Evolutionary conservation across 345 rosid species (phyloP), one percentile per base, ranked within the genome.

Genomic region (Iberis pinnata): DNA sequence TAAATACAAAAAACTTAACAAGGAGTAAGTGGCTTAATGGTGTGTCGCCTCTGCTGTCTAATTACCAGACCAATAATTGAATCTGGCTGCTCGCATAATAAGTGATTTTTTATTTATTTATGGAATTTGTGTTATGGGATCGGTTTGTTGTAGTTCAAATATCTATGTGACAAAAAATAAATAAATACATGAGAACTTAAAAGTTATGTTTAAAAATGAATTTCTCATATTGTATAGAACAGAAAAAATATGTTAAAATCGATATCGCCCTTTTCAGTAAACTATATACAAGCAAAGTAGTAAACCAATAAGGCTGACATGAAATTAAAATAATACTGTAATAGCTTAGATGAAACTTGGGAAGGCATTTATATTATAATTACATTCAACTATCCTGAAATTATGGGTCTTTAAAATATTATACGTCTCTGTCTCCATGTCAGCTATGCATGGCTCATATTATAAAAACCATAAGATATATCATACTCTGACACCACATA

Each of bases 391-490:
- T 42, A 57, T 60, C 67, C 72, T 41, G 41, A 67, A 61, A 66
- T 66, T 45, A 66, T 58, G 70, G 65, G 60, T 38, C 55, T 44
- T 43, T 46, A 22, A 53, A 67, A 67, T 56, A 46, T 67, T 60
- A 67, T 39, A 59, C 47, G 71, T 67, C 71, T 48, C 61, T 60
- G 39, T 67, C 63, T 55, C 59, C 68, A 61, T 56, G 49, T 48
- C 68, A 63, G 69, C 51, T 58, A 63, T 50, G 63, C 56, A 63
- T 63, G 58, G 46, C 57, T 37, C 57, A 32, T 37, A 18, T 62
- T 56, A 56, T n/a, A n/a, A n/a, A 40, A 69, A 32, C 27, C 33
- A 41, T 2, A n/a, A n/a, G n/a, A n/a, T 32, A 32, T 35, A 62
- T 49, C 18, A 49, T 55, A 55, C 49, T 56, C 54, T 49, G 59